phyloP scores from a whole-genome alignment of 2,329 filamentous ascomycete genomes.

The Sodiomyces alkalinus region DNA sequence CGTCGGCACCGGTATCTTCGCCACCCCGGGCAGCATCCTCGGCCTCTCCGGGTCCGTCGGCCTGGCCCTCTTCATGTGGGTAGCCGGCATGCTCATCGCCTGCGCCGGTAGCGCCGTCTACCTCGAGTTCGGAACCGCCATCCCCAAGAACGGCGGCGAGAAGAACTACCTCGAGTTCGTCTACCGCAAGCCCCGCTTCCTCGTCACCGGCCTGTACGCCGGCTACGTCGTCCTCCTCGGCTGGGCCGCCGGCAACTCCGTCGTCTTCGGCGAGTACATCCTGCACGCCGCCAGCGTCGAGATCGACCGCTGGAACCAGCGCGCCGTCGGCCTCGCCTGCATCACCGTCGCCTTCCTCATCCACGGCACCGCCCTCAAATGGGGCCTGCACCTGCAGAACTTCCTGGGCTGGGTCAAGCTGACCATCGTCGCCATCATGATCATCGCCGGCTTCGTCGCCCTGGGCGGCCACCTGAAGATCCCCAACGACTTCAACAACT shows the following conservation, averaged over 20 bases:
- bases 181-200: conserved; percentile 43
- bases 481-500: conserved; percentile 44
- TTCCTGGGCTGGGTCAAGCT: conserved; percentile 50
- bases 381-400: conserved; percentile 54
- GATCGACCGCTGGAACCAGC: conserved; percentile 51
- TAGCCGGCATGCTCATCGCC: conserved; percentile 45
- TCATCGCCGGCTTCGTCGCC: conserved; percentile 45
- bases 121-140: conserved; percentile 49
- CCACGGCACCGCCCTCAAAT: conserved; percentile 47
- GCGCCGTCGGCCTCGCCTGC: conserved; percentile 50
- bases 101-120: conserved; percentile 48
- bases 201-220: conserved; percentile 44
- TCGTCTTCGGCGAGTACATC: conserved; percentile 58
- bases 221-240: conserved; percentile 48
- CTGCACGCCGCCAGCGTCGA: conserved; percentile 48
- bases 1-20: conserved; percentile 53
- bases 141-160: conserved; percentile 49
- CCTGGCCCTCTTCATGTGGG: conserved; percentile 47
- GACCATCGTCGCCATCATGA: conserved; percentile 48
- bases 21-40: conserved; percentile 44
- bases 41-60: conserved; percentile 43
- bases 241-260: conserved; percentile 51
- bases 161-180: conserved; percentile 55
- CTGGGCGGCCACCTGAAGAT: conserved; percentile 45
- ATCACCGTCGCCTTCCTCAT: conserved; percentile 50